These are phyloP conservation scores for Syzygium aqueum DNA, from an alignment of 345 rosid species.

Conservation along the genomic window DNA sequence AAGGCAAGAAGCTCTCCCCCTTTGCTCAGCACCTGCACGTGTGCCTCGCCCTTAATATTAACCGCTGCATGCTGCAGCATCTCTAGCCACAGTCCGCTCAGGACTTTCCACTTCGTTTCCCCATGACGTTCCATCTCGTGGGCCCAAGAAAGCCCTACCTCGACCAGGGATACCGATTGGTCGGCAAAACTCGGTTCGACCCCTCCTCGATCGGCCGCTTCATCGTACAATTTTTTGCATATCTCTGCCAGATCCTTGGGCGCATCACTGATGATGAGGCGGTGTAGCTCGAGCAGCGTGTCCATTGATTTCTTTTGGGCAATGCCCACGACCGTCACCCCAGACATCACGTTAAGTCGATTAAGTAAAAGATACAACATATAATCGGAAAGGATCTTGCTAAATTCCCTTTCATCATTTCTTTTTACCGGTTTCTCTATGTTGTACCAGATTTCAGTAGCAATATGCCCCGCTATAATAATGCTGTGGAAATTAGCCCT, in stretches of 20 bases:
- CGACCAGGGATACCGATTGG: background rate
- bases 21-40: background rate
- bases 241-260: background rate
- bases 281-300: background rate
- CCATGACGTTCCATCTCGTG: fast-evolving
- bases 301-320: background rate
- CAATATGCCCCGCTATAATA: fast-evolving
- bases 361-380: background rate
- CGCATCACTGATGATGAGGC: background rate
- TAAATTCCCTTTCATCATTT: background rate
- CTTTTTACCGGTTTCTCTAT: fast-evolving
- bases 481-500: fast-evolving
- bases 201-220: fast-evolving
- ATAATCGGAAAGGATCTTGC: background rate
- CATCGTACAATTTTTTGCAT: background rate
- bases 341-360: fast-evolving
- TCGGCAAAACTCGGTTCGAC: fast-evolving
- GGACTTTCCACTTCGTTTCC: fast-evolving
- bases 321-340: background rate
- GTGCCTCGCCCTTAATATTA: background rate
- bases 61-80: background rate
- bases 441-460: background rate
- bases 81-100: fast-evolving
- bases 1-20: background rate
- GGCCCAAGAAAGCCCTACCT: fast-evolving